Conservation (phyloP, 371 early-diverging fungal species). For the Mucor racemosus region DNA sequence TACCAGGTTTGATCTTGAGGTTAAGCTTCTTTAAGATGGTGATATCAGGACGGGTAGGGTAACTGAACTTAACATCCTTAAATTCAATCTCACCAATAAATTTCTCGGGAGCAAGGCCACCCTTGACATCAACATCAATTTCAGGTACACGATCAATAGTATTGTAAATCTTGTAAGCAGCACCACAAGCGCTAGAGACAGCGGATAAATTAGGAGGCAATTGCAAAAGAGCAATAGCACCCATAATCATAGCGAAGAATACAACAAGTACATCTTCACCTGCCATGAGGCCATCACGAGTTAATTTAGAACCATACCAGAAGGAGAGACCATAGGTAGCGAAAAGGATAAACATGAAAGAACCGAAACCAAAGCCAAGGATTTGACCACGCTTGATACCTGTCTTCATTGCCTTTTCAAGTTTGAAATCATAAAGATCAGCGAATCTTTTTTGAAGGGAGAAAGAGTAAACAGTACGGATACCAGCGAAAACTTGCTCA, state of each 20-base stretch:
- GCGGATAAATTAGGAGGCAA: conserved; percentile 58
- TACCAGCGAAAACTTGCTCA: conserved; percentile 78
- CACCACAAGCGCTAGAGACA: conserved; percentile 70
- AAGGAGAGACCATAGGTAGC: conserved; percentile 76
- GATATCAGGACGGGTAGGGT: conserved; percentile 80
- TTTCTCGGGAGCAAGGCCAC: conserved; percentile 57
- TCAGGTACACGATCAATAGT: conserved; percentile 78
- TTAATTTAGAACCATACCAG: conserved; percentile 76
- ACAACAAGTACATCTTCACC: conserved; percentile 66
- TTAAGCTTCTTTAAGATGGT: conserved; percentile 65
- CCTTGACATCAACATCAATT: conserved; percentile 62
- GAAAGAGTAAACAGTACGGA: conserved; percentile 90
- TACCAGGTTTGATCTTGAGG: conserved; percentile 71
- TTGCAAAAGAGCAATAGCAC: conserved; percentile 49
- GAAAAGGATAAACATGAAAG: conserved; percentile 69
- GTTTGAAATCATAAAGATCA: conserved; percentile 60
- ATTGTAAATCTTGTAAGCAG: conserved; percentile 71
- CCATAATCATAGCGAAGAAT: conserved; percentile 76
- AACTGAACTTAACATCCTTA: conserved; percentile 69
- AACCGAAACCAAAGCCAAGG: conserved; percentile 66
- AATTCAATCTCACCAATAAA: conserved; percentile 75
- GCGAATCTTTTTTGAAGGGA: conserved; percentile 75
- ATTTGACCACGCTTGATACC: conserved; percentile 60
- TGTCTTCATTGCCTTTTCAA: conserved; percentile 57
- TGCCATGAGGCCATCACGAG: conserved; percentile 47